A percentile compares a stretch with the other conserved stretches of the same genome.
These are phyloP conservation scores for Saccharata proteae DNA, from an alignment of 2,329 filamentous ascomycete species.

Conservation along the genomic window DNA sequence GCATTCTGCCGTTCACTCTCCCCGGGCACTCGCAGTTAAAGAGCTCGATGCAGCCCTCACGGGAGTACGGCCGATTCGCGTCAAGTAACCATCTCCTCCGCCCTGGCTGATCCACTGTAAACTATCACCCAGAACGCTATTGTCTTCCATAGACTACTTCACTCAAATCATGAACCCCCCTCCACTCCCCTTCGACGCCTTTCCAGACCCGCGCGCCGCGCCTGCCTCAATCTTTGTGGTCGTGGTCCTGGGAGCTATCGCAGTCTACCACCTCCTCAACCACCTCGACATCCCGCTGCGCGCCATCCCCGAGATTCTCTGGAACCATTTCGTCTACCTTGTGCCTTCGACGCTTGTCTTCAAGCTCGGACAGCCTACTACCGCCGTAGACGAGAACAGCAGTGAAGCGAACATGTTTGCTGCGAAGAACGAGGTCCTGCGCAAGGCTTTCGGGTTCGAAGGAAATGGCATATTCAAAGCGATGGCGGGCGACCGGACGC, in stretches of 20 bases:
- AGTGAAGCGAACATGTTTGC: slow-evolving; percentile 7
- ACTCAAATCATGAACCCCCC: slow-evolving; percentile 6
- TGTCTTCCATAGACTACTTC: too few species aligned
- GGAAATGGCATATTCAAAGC: slow-evolving; percentile 25
- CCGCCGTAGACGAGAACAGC: slow-evolving; percentile 5
- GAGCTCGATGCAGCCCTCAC: slow-evolving; percentile 7
- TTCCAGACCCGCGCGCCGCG: slow-evolving; percentile 3
- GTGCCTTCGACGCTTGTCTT: slow-evolving; percentile 47
- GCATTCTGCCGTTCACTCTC: neutral
- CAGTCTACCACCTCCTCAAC: slow-evolving; percentile 13
- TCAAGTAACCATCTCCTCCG: slow-evolving; percentile 3
- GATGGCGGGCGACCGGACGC: slow-evolving; percentile 23
- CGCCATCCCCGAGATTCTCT: slow-evolving; percentile 38
- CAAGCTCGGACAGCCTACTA: slow-evolving; percentile 33
- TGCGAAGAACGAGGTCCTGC: slow-evolving; percentile 25
- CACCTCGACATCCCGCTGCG: slow-evolving; percentile 16
- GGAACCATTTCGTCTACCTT: slow-evolving; percentile 48
- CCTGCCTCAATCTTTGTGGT: slow-evolving; percentile 6
- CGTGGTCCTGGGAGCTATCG: slow-evolving; percentile 5
- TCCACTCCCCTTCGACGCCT: slow-evolving; percentile 5
- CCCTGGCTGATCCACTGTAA: slow-evolving; percentile 5
- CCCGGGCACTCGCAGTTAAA: too few species aligned
- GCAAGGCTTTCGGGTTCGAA: slow-evolving; percentile 26
- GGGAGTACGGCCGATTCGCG: slow-evolving; percentile 4
- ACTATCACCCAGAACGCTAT: neutral